Evolutionary conservation across 2,329 filamentous ascomycete genomes (phyloP), one percentile per base, ranked within the genome.

Genomic region (Amauroascus verrucosus): DNA sequence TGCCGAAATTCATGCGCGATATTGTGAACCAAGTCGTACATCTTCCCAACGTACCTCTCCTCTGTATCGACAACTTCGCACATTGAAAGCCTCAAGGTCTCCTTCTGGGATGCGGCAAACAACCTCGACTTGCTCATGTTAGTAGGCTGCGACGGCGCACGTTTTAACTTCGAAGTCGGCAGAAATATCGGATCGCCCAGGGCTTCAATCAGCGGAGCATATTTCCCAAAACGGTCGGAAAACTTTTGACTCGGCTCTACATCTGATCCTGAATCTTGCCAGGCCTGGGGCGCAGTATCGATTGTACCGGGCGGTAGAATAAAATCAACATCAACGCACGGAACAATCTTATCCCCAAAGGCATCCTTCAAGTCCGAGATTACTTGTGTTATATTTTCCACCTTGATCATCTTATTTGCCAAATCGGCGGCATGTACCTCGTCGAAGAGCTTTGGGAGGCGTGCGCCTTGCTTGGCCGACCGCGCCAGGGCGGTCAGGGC

Each of bases 351-450:
- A 35, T 90, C 84, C 63, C 86, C 85, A 56, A 95, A 78, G 14
- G 89, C 86, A 53, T 81, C 79, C 54, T 85, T 80, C 52, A 98
- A 74, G 55, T 85, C 83, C 41, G 79, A 76, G 53, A 94, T 79
- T 24, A 93, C 79, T 14, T 89, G 84, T 37, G 75, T 72, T 1
- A 83, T 79, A 65, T 89, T 86, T 45, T 95, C 88, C 59, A 91
- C 84, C 71, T 80, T 84, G 58, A 83, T 79, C 84, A 97, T 93
- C 48, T 82, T 81, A 67, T 86, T 85, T 50, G 91, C 90, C 56
- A 98, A 73, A 63, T 95, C 87, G 41, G 90, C 93, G 18, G 91
- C 89, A 77, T 98, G 93, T 68, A 91, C 84, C 67, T 96, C 89
- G 58, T 86, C 81, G 69, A 97, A 97, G 55, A 95, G 77, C 41